phyloP scores from a whole-genome alignment of 805 yeast genomes.

The Starmerella apis region DNA sequence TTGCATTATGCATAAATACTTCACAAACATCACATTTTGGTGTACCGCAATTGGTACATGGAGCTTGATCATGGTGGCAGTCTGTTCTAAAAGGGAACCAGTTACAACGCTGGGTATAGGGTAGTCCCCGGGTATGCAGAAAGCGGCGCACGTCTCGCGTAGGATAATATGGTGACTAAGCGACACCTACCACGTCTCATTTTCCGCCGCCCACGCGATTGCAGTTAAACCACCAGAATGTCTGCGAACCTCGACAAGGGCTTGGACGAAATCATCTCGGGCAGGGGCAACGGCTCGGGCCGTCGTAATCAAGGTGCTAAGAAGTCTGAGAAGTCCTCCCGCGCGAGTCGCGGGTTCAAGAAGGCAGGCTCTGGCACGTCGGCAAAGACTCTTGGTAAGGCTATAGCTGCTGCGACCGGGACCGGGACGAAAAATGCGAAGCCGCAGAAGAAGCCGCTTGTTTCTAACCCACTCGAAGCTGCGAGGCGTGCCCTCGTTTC shows the following conservation, averaged over 20 bases:
- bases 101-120: not conserved
- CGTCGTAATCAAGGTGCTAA: conserved; percentile 5
- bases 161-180: not conserved
- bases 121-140: not conserved
- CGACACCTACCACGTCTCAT: not conserved
- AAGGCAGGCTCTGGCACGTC: conserved; percentile 21
- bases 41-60: too few relatives aligned
- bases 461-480: conserved; percentile 31
- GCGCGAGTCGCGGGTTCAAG: conserved; percentile 28
- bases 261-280: conserved; percentile 83
- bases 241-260: conserved; percentile 68
- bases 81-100: not conserved
- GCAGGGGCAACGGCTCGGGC: conserved; percentile 28
- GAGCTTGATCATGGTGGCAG: too few relatives aligned
- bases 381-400: conserved; percentile 13
- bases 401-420: conserved; percentile 14
- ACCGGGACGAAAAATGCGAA: conserved; percentile 28
- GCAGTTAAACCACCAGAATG: not conserved
- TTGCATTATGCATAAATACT: too few relatives aligned
- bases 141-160: conserved; percentile 1
- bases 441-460: conserved; percentile 29
- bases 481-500: conserved; percentile 76
- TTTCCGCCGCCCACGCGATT: not conserved
- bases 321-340: conserved; percentile 13
- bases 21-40: too few relatives aligned